Evolutionary conservation across 139 green algal species (phyloP).

Genomic region (Marvania coccoides): DNA sequence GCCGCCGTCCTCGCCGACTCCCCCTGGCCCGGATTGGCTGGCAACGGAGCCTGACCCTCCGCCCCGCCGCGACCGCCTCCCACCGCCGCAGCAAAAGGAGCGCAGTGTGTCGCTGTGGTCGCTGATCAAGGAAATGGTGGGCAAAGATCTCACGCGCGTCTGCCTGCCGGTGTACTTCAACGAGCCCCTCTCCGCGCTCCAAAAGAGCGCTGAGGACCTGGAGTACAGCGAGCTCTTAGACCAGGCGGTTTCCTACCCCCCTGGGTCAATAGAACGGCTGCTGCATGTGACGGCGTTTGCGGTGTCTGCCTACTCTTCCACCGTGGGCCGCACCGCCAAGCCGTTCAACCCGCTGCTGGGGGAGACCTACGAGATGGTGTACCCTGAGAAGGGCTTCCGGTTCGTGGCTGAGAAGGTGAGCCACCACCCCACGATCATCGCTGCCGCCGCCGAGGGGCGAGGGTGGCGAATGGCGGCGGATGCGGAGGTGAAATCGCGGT

Average conservation of each 20-base stretch:
- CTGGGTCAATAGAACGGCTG: constrained; percentile 43
- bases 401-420: constrained; percentile 65
- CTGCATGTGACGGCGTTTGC: constrained; percentile 74
- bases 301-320: constrained; percentile 49
- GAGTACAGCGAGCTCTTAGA: constrained; percentile 80
- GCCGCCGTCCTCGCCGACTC: neutral
- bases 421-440: constrained; percentile 78
- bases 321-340: constrained; percentile 46
- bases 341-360: constrained; percentile 75
- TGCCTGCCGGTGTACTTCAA: constrained; percentile 95
- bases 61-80: constrained; percentile 35
- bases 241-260: constrained; percentile 27
- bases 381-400: constrained; percentile 49
- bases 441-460: constrained; percentile 47
- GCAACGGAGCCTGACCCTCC: constrained; percentile 8
- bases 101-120: constrained; percentile 75
- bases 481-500: constrained; percentile 80
- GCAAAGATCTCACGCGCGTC: constrained; percentile 71
- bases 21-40: constrained; percentile 11
- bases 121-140: constrained; percentile 82
- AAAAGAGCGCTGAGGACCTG: constrained; percentile 68
- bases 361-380: constrained; percentile 66
- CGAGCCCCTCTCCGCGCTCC: constrained; percentile 75
- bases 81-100: constrained; percentile 57
- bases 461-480: constrained; percentile 67